Base-by-base conservation (phyloP, 768 basidiomycete genomes). In the Candolleomyces eurysporus region DNA sequence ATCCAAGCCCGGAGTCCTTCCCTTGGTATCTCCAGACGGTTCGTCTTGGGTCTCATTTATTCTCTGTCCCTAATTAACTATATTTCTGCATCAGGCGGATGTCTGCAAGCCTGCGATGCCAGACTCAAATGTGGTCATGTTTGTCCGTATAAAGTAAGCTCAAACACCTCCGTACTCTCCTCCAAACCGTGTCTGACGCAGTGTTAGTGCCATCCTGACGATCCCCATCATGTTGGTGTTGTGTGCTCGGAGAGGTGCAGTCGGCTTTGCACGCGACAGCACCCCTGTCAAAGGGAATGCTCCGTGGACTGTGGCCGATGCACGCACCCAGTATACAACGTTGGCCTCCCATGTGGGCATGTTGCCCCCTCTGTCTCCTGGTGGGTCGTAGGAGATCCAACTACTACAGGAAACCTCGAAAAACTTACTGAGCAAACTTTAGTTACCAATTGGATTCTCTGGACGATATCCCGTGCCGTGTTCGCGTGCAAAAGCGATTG, bases 331-430 rank as follows among this genome's bases (percentile, higher is more conserved):
- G 67, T 85, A 16, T 66, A 70, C 3, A 67, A 79, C 2, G 78
- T 89, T 13, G 26, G 59, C 32, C 75, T 90, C 17, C 84, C 87
- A 0, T 90, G 89, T 63, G 85, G 85, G 1, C 88, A 90, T 68
- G 57, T 66, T 30, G 74, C 70, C 17, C 11, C 63, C 13, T 71
- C 73, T 0, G 76, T 86, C 48, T 72, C 76, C 26, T 90, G 88
- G 87, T 87, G 65, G 26, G 26, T 26, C 26, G 26, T 26, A 4
- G 26, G 26, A 53, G 79, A 64, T 43, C 21, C 48, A 48, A 21
- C n/a, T 19, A 39, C 22, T 48, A 50, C 45, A 22, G 53, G 5
- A 39, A 46, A 48, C 17, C 50, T 22, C 8, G 48, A 30, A 36
- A 26, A n/a, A 57, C 26, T 60, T 11, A 36, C 30, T 19, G 10